A percentile compares a stretch with the other conserved stretches of the same genome.
phyloP scores from a whole-genome alignment of 371 early-diverging fungal species.

The Amoeboaphelidium protococcarum region DNA sequence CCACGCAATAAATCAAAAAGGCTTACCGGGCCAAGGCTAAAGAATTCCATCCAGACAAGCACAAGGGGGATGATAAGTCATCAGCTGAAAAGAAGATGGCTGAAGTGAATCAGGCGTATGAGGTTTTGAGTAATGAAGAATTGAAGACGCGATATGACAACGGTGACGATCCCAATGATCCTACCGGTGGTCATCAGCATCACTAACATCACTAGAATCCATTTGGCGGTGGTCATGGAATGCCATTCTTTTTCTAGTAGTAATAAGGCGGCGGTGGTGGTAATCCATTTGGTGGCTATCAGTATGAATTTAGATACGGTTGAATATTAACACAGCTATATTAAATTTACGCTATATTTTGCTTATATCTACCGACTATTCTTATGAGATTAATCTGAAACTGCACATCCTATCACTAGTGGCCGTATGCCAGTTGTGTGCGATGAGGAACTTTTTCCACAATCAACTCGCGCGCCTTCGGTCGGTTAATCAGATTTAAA shows the following conservation, averaged over 20 bases:
- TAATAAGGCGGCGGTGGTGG: conserved; percentile 14
- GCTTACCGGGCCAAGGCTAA: conserved; percentile 7
- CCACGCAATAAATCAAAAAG: conserved; percentile 6
- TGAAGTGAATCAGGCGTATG: conserved; percentile 75
- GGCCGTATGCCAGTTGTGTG: too few relatives aligned
- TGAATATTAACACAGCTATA: too few relatives aligned
- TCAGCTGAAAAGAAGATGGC: conserved; percentile 74
- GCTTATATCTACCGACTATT: too few relatives aligned
- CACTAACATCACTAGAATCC: conserved; percentile 1
- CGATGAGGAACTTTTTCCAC: too few relatives aligned
- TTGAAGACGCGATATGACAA: conserved; percentile 45
- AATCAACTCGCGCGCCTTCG: too few relatives aligned
- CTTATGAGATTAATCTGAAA: too few relatives aligned
- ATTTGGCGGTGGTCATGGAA: conserved; percentile 14
- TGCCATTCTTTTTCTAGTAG: conserved; percentile 22
- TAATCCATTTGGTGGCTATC: conserved; percentile 19
- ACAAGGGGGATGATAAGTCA: conserved; percentile 44
- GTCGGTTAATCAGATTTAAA: too few relatives aligned
- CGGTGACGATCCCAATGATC: conserved; percentile 81
- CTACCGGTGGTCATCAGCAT: conserved; percentile 18
- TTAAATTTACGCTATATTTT: too few relatives aligned
- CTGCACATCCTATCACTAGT: too few relatives aligned
- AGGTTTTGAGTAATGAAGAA: conserved; percentile 53
- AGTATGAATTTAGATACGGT: conserved; percentile 12
- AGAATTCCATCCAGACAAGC: conserved; percentile 32